Evolutionary conservation across 108 stramenopile genomes (phyloP).

Genomic region (Aurantiochytrium sp.): DNA sequence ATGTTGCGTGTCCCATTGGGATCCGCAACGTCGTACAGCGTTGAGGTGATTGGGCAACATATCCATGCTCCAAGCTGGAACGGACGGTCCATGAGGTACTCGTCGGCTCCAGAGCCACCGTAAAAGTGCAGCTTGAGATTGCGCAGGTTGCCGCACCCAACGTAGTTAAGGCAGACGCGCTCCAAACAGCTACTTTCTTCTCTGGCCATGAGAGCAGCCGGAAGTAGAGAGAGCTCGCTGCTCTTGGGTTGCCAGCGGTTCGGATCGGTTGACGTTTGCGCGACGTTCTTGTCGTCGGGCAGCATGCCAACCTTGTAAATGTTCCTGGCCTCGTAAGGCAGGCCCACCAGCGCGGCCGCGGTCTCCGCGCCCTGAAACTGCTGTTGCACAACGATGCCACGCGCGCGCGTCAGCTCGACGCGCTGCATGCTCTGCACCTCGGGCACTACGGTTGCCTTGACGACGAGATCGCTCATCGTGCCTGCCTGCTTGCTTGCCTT

Average conservation of each 20-base stretch:
- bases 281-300: not conserved
- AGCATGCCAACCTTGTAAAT: not conserved
- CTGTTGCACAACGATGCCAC: not conserved
- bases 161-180: not conserved
- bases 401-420: not conserved
- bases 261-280: not conserved
- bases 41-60: not conserved
- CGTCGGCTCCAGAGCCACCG: not conserved
- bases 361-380: not conserved
- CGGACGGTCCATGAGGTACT: not conserved
- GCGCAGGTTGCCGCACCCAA: not conserved
- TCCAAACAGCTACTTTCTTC: not conserved
- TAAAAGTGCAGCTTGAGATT: not conserved
- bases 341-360: not conserved
- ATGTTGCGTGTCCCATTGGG: not conserved
- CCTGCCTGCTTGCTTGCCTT: too few species aligned
- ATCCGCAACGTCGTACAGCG: not conserved
- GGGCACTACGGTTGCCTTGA: not conserved
- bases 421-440: not conserved
- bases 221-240: not conserved
- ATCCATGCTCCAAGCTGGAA: not conserved
- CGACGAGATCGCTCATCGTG: too few species aligned
- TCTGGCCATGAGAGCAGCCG: not conserved
- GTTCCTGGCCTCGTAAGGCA: not conserved
- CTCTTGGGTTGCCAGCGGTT: not conserved